phyloP scores from a whole-genome alignment of 169 alveolate genomes.

The Prorocentrum cordatum region DNA sequence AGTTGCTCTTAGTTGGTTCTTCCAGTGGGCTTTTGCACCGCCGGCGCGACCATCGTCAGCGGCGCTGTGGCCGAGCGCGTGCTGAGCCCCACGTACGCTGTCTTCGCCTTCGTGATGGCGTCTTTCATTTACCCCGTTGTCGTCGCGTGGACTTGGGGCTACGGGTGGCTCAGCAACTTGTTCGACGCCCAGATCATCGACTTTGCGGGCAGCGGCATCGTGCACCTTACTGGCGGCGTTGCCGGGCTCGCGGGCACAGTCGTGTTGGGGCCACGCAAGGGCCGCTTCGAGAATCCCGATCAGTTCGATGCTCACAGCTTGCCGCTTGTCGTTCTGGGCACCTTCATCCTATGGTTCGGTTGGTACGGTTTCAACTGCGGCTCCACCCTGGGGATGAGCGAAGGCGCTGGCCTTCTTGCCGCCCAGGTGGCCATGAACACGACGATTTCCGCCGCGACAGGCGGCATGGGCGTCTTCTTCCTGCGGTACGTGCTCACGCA shows the following conservation, averaged over 20 bases:
- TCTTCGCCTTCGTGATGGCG: not conserved
- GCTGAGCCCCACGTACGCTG: constrained; percentile 12
- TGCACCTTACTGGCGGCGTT: constrained; percentile 22
- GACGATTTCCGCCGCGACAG: constrained; percentile 46
- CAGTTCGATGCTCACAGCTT: too few relatives aligned
- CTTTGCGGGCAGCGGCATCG: constrained; percentile 31
- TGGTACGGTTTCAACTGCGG: constrained; percentile 40
- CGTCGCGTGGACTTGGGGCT: constrained; percentile 46
- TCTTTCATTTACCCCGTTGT: constrained; percentile 16
- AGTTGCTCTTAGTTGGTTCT: constrained; percentile 41
- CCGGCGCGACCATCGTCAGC: constrained; percentile 64
- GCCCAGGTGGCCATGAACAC: constrained; percentile 62
- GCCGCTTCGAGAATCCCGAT: too few relatives aligned
- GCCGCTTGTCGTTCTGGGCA: constrained; percentile 15
- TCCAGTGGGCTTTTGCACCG: constrained; percentile 27
- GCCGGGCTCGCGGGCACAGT: constrained; percentile 12
- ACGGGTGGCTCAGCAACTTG: constrained; percentile 16
- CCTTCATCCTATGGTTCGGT: constrained; percentile 22
- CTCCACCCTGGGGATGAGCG: not conserved
- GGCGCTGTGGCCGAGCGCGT: constrained; percentile 68
- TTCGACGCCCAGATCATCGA: constrained; percentile 7
- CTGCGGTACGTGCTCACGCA: not conserved
- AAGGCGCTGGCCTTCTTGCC: not conserved
- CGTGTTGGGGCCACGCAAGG: constrained; percentile 14
- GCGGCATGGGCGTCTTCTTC: constrained; percentile 7